These are phyloP conservation scores for Barnettozyma sucrosica DNA, from an alignment of 805 yeast species.

Conservation along the genomic window DNA sequence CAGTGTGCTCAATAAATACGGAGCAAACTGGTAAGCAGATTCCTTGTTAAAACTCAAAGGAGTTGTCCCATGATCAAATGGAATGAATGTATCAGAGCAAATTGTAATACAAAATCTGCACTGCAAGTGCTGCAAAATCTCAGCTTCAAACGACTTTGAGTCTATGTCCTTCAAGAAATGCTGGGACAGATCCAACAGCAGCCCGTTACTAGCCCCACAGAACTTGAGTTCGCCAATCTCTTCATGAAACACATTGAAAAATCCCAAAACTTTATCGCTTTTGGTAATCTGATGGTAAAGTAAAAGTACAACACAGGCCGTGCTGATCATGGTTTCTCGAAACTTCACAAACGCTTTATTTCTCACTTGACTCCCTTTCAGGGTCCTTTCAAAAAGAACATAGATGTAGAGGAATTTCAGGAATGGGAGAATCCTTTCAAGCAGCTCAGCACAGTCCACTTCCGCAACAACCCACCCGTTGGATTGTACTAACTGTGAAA, in stretches of 20 bases:
- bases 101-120: conserved; percentile 73
- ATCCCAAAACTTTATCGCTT: conserved; percentile 31
- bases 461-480: conserved; percentile 31
- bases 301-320: conserved; percentile 32
- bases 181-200: conserved; percentile 57
- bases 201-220: conserved; percentile 62
- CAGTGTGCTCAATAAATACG: conserved; percentile 50
- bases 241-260: conserved; percentile 61
- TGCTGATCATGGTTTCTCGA: conserved; percentile 38
- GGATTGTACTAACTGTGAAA: conserved; percentile 25
- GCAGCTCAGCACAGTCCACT: conserved; percentile 1
- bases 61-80: conserved; percentile 58
- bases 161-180: conserved; percentile 41
- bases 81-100: conserved; percentile 51
- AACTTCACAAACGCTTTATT: conserved; percentile 10
- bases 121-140: conserved; percentile 67
- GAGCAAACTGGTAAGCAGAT: conserved; percentile 36
- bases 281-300: conserved; percentile 26
- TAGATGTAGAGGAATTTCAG: conserved; percentile 44
- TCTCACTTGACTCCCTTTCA: conserved; percentile 3
- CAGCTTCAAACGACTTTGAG: conserved; percentile 48
- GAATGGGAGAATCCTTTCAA: conserved; percentile 26
- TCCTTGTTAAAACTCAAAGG: conserved; percentile 34
- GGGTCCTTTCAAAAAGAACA: conserved; percentile 22
- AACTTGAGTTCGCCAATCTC: conserved; percentile 63